Base-by-base conservation (phyloP, 169 alveolate genomes). In the Eimeria sp. region DNA sequence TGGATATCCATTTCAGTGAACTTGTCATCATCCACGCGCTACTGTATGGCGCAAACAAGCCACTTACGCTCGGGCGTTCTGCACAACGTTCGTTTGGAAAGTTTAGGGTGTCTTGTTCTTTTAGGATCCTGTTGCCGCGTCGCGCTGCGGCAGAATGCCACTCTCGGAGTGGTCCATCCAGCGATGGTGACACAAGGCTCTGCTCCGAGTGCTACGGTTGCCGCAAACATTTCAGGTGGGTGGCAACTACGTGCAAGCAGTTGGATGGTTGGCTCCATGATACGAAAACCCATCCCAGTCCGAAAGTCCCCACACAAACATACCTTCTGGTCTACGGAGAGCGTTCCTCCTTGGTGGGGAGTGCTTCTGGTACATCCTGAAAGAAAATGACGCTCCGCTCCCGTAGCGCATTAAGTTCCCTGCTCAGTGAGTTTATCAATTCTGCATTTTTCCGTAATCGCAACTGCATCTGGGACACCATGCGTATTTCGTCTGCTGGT, bases 321-420 rank as follows among this genome's bases (percentile, higher is more conserved):
- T 74, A 37, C 58, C 4, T 4, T 8, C 56, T 20, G 2, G 83
- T 9, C 40, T 74, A 74, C 4, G 83, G 83, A 33, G 13, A 33
- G 43, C 30, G 54, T n/a, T 74, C 20, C 58, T 74, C n/a, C 56
- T 74, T 74, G 30, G 18, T n/a, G 33, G 88, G 88, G 49, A n/a
- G 60, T 8, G 76, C 71, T 87, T 87, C 62, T 54, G 78, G 94
- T 87, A 43, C 68, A 66, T 87, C 83, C 83, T 87, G 94, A 54
- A 40, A 87, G 56, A 87, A 66, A 43, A 87, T 87, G 82, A 87
- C 94, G 83, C 64, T 87, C 23, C 94, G 78, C 56, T 62, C 94
- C 43, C 94, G 6, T n/a, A 87, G 56, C 33, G n/a, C 25, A 49
- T 87, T 87, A 43, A 87, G 94, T 33, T 87, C 72, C 27, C 30